Conservation (phyloP, 2,329 filamentous ascomycete species). For the Clarireedia homoeocarpa region DNA sequence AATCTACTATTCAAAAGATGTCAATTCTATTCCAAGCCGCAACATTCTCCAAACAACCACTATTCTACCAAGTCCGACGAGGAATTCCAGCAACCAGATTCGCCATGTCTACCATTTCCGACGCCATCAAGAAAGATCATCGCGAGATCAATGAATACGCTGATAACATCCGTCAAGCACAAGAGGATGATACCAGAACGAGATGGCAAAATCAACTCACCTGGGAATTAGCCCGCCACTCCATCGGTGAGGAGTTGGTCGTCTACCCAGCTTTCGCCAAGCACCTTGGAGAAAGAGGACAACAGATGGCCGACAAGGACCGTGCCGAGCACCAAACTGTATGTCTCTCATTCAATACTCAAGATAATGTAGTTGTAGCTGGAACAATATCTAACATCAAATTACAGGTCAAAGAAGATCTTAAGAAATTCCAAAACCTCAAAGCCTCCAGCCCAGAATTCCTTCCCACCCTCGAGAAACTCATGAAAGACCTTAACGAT, state of each 20-base stretch:
- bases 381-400: neutral
- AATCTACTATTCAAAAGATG: too few relatives aligned
- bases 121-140: conserved; percentile 34
- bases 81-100: too few relatives aligned
- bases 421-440: conserved; percentile 43
- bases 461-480: conserved; percentile 33
- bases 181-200: conserved; percentile 32
- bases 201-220: conserved; percentile 39
- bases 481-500: conserved; percentile 36
- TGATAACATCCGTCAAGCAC: conserved; percentile 33
- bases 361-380: neutral
- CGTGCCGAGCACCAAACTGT: conserved; percentile 37
- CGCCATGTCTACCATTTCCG: conserved; percentile 13
- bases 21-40: too few relatives aligned
- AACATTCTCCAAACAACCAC: too few relatives aligned
- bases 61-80: too few relatives aligned
- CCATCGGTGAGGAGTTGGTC: conserved; percentile 41
- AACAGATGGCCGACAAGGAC: conserved; percentile 39
- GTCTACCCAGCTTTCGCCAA: conserved; percentile 48
- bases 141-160: conserved; percentile 33
- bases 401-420: conserved; percentile 41
- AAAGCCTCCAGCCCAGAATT: conserved; percentile 35
- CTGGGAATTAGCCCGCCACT: conserved; percentile 42
- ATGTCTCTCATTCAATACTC: neutral
- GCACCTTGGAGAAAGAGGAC: conserved; percentile 36